Base-by-base conservation (phyloP, 2,329 filamentous ascomycete species). In the Epichloe festucae region DNA sequence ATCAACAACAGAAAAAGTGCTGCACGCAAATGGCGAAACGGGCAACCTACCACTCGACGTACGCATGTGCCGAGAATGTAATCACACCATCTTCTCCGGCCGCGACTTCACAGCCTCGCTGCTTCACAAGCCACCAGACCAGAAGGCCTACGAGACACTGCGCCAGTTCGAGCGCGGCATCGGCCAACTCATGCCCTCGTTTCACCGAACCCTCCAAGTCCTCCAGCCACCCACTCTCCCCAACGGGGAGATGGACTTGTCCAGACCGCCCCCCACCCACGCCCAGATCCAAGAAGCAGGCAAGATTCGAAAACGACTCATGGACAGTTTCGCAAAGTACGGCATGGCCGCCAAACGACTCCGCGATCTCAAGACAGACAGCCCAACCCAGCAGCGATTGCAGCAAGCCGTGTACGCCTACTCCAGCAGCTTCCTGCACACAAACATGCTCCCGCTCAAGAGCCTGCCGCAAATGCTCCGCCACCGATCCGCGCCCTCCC, bases 11-110 rank as follows among this genome's bases (percentile, higher is more conserved):
- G 74, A 63, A 60, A 77, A 78, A 56, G 60, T 62, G 4, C 56
- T 62, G 4, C 56, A 61, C 2, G 36, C 61, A 0, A 54, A 61
- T 7, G 58, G 58, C 23, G 59, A 48, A 49, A 60, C 56, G 6
- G 70, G 70, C 14, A 77, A 83, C 55, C 66, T 94, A 42, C 82
- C 79, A 50, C 69, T 97, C 43, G 88, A 95, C 62, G 73, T 98
- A 15, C 82, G 93, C 42, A 91, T 98, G 78, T 98, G 93, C 67
- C 86, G 85, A 60, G 89, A 94, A 52, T 98, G 93, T 71, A 89
- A 75, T 51, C 66, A 69, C 54, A 79, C 73, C 38, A 71, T 81
- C 46, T 81, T 81, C 58, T 71, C 74, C 48, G 84, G 85, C 59
- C 79, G 84, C 39, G 89, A 95, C 63, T 95, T 95, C 62, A 73